phyloP scores from a whole-genome alignment of 257 asterid genomes.

The Phtheirospermum japonicum region DNA sequence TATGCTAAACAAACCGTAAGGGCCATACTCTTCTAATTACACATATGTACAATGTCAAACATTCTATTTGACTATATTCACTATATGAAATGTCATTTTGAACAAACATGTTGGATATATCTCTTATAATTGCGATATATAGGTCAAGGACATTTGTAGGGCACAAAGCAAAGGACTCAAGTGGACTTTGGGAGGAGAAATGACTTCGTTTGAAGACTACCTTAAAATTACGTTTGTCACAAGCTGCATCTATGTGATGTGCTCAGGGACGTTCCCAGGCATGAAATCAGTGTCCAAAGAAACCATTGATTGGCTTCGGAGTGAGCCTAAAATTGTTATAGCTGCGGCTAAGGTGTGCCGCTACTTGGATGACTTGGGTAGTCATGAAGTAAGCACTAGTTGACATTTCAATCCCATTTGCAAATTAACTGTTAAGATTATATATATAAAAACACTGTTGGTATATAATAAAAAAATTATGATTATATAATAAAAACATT shows the following conservation, averaged over 20 bases:
- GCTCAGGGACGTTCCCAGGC: not conserved
- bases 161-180: not conserved
- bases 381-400: not conserved
- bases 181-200: not conserved
- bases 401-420: too few relatives aligned
- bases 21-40: not conserved
- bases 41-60: too few relatives aligned
- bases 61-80: too few relatives aligned
- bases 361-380: not conserved
- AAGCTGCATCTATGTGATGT: not conserved
- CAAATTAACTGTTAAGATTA: too few relatives aligned
- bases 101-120: too few relatives aligned
- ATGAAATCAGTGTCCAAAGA: slow-evolving; percentile 6
- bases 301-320: not conserved
- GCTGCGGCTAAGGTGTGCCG: not conserved
- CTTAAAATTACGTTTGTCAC: not conserved
- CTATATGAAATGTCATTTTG: too few relatives aligned
- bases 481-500: too few relatives aligned
- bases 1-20: too few relatives aligned
- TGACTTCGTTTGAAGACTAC: slow-evolving; percentile 8
- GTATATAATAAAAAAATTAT: too few relatives aligned
- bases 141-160: slow-evolving; percentile 1
- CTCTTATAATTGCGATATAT: too few relatives aligned
- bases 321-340: slow-evolving; percentile 6
- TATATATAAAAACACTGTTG: too few relatives aligned